Base-by-base conservation (phyloP, 805 yeast species). In the Blastobotrys robertii region DNA sequence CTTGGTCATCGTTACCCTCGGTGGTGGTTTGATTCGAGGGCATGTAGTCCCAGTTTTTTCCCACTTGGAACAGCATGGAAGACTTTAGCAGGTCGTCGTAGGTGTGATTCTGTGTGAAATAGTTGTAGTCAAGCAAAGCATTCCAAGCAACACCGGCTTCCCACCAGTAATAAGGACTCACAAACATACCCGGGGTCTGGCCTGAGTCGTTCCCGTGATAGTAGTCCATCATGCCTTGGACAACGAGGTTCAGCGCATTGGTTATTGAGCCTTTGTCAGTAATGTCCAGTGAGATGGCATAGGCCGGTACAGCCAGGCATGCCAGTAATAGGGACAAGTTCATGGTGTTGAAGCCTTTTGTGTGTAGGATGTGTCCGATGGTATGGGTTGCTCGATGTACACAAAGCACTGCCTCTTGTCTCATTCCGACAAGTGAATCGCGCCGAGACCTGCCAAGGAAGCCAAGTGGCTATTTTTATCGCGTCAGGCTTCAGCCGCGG, bases 1-100 rank as follows among this genome's bases (percentile, higher is more conserved):
- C 94, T 64, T 85, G 95, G 68, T 85, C 95, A 69, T 85, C 95
- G 58, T 85, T 85, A 63, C 95, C 95, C 63, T 84, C 94, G 2
- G 92, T 79, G 8, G 81, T 72, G 9, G 85, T 72, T 59, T 85
- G 94, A 65, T 84, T 84, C 38, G 77, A 62, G 2, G 95, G 95
- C 53, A 84, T 71, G 60, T 80, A 86, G 61, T 82, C 80, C 58
- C 71, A 60, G 56, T 74, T 69, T 7, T 69, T 64, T 49, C 85
- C 85, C 37, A n/a, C 25, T 16, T 34, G 15, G 70, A 71, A 73
- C 44, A 71, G 60, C 52, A 86, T 55, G 11, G 92, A 86, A 10
- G 70, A 66, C 54, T 73, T 72, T 45, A 86, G 67, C 12, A 74
- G 43, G 1, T 68, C 65, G 43, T 74, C 77, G 54, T 72, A 81